Conservation (phyloP, 2,329 filamentous ascomycete genomes). For the Alternaria longipes region DNA sequence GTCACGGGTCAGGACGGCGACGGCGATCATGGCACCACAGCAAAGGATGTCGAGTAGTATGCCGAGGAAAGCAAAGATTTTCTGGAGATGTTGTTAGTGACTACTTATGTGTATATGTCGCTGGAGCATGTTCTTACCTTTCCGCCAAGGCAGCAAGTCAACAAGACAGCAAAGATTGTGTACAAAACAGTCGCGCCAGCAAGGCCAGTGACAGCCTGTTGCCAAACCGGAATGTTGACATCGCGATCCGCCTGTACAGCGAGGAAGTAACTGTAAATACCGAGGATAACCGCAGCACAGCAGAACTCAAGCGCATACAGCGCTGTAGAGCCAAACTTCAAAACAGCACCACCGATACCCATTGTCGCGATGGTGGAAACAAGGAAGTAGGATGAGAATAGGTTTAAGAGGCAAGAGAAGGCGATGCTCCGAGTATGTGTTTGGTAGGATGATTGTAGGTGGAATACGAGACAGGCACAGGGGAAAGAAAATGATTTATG, state of each 20-base stretch:
- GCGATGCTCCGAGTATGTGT: not conserved
- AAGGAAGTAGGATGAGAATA: not conserved
- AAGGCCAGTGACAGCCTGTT: slow-evolving; percentile 76
- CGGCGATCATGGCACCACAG: slow-evolving; percentile 79
- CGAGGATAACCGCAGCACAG: slow-evolving; percentile 77
- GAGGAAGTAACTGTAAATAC: slow-evolving; percentile 83
- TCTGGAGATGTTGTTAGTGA: slow-evolving; percentile 9
- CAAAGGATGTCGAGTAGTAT: slow-evolving; percentile 82
- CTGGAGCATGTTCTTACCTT: slow-evolving; percentile 53
- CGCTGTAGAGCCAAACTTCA: slow-evolving; percentile 75
- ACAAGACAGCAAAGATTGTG: slow-evolving; percentile 72
- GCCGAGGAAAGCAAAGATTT: slow-evolving; percentile 74
- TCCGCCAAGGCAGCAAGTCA: slow-evolving; percentile 83
- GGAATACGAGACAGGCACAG: not conserved
- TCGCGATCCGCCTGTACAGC: slow-evolving; percentile 73
- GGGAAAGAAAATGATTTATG: slow-evolving; percentile 14
- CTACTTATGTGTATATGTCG: too few species aligned
- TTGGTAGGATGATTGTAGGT: slow-evolving; percentile 1
- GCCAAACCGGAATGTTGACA: slow-evolving; percentile 68
- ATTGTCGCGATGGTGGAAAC: slow-evolving; percentile 52
- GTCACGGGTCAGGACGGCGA: slow-evolving; percentile 76
- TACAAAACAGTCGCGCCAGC: slow-evolving; percentile 79
- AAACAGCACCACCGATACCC: slow-evolving; percentile 67
- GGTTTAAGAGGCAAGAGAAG: not conserved
- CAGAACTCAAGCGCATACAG: slow-evolving; percentile 78